Evolutionary conservation across 2,329 filamentous ascomycete genomes (phyloP).

Genomic region (Aspergillus awamori): DNA sequence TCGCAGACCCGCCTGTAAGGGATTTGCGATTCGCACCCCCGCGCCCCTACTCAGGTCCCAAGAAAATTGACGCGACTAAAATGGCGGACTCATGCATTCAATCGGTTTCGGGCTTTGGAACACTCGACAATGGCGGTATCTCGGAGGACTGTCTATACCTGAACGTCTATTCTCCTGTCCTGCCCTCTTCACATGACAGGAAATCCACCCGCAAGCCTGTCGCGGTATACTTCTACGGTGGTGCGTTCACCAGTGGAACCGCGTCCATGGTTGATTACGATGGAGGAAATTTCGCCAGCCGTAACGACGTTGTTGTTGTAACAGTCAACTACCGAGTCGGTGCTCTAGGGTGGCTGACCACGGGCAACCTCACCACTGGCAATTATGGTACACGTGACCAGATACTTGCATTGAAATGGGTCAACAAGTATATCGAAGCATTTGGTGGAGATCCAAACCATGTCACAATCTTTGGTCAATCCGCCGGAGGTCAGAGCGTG

Average conservation of each 20-base stretch:
- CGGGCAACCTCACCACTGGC: constrained; percentile 37
- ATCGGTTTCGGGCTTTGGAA: constrained; percentile 18
- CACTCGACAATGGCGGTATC: constrained; percentile 18
- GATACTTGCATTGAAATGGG: constrained; percentile 34
- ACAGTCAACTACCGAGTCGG: constrained; percentile 41
- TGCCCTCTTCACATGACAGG: constrained; percentile 23
- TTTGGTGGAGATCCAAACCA: constrained; percentile 35
- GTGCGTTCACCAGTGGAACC: constrained; percentile 32
- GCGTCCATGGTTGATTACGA: constrained; percentile 35
- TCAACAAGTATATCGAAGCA: constrained; percentile 29
- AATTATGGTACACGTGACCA: constrained; percentile 39
- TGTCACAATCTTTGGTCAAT: constrained; percentile 42
- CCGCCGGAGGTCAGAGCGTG: constrained; percentile 56
- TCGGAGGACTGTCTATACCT: constrained; percentile 42
- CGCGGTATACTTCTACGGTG: constrained; percentile 40
- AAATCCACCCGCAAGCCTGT: constrained; percentile 23
- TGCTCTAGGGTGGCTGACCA: constrained; percentile 36
- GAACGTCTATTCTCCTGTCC: constrained; percentile 39
- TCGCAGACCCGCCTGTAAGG: constrained; percentile 50
- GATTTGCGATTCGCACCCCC: constrained; percentile 48
- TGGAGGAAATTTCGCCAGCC: constrained; percentile 39
- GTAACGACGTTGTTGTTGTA: constrained; percentile 41
- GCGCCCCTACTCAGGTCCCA: constrained; percentile 28
- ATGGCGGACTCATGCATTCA: constrained; percentile 27
- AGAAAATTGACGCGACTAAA: constrained; percentile 35